Evolutionary conservation across 148 eudicot species (phyloP).

Genomic region (Amaranthus hypochondriacus): DNA sequence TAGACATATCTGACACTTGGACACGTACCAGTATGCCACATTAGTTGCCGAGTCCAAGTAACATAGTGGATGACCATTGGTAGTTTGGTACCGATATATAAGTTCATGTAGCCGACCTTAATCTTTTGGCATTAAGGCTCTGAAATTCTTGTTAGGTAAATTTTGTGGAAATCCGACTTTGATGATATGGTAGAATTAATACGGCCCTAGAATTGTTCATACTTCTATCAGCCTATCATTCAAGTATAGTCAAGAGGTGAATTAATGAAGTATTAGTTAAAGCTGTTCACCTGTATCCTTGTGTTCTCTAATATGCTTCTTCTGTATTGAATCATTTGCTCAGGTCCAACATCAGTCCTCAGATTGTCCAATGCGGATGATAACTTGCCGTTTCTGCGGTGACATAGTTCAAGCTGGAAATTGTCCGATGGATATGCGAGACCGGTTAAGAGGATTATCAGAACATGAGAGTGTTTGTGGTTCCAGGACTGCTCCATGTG

Average conservation of each 20-base stretch:
- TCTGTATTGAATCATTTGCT: background rate
- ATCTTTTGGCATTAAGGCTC: no score
- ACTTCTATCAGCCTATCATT: background rate
- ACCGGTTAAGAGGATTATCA: conserved; percentile 67
- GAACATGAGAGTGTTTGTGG: conserved; percentile 88
- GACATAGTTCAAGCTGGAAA: conserved; percentile 86
- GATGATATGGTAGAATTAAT: background rate
- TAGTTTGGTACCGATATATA: no score
- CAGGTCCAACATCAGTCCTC: conserved; percentile 79
- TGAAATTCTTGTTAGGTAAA: no score
- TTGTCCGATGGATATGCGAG: conserved; percentile 61
- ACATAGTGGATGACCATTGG: no score
- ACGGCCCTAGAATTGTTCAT: background rate
- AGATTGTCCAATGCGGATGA: conserved; percentile 71
- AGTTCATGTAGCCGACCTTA: no score
- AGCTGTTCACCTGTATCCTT: background rate
- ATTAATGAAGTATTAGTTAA: background rate
- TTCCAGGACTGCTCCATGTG: conserved; percentile 89
- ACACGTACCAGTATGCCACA: no score
- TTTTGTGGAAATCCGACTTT: no score
- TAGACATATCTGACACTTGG: no score
- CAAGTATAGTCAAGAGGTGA: background rate
- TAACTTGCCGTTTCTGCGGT: conserved; percentile 84
- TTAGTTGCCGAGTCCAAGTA: no score
- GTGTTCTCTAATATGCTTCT: background rate